phyloP scores from a whole-genome alignment of 1,284 basidiomycete species.

The Ganoderma multipileum region DNA sequence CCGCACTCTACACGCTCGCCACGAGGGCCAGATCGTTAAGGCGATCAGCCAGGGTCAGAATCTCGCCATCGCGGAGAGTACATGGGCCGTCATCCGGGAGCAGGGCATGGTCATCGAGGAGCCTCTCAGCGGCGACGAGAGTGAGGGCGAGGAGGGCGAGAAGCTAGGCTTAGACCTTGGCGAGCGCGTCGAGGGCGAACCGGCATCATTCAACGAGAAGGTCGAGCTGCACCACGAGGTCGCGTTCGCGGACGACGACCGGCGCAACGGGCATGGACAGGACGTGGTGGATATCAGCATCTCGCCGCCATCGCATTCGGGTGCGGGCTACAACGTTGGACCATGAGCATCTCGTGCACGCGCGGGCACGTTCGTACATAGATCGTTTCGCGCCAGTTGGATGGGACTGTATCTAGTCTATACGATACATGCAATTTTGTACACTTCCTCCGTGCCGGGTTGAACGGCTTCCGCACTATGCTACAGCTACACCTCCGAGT shows the following conservation, averaged over 20 bases:
- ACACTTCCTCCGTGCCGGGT: conserved; percentile 7
- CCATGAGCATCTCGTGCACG: conserved; percentile 18
- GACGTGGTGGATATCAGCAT: conserved; percentile 29
- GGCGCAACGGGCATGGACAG: conserved; percentile 1
- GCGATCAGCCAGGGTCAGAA: conserved; percentile 76
- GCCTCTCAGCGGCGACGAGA: conserved; percentile 47
- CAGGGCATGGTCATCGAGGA: conserved; percentile 76
- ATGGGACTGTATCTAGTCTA: conserved; percentile 26
- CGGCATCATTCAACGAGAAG: conserved; percentile 38
- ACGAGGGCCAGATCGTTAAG: conserved; percentile 78
- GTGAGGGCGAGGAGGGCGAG: conserved; percentile 22
- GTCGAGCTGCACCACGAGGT: conserved; percentile 19
- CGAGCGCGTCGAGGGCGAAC: conserved; percentile 34
- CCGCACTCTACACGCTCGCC: conserved; percentile 71
- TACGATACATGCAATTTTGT: conserved; percentile 11
- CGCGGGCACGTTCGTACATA: neutral
- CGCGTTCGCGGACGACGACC: conserved; percentile 2
- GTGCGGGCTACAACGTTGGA: conserved; percentile 21
- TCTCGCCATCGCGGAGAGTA: conserved; percentile 61
- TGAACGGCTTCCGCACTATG: conserved; percentile 11
- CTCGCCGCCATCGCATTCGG: conserved; percentile 17
- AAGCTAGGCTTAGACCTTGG: conserved; percentile 33
- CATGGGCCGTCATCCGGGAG: conserved; percentile 62
- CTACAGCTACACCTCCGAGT: conserved; percentile 2
- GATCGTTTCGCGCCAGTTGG: conserved; percentile 20